Evolutionary conservation across 208 protist species (phyloP), one percentile per base, ranked within the genome.

Genomic region (Sergeia podlipaevii): DNA sequence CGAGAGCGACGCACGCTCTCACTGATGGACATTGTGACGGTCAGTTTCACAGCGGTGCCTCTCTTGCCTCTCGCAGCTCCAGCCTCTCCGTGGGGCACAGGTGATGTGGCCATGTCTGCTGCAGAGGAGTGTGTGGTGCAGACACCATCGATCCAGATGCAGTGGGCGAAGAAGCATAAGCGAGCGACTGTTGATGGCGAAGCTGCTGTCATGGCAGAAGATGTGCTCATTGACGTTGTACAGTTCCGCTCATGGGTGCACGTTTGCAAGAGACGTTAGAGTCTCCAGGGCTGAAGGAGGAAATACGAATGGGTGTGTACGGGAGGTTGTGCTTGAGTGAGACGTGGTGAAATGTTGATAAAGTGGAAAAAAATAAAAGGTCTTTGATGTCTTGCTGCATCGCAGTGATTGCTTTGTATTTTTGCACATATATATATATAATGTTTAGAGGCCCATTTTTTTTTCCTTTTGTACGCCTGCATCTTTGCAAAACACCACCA

Each of bases 31-130:
- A 73, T 84, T 24, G 59, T 65, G 20, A 77, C 65, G 17, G 44
- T 89, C 26, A 71, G 74, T 54, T 91, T 87, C 56, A 88, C 83
- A 8, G 83, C 82, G 2, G 73, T 94, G 8, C 82, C 86, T 29
- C 62, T 88, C 15, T 72, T 84, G 43, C 68, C 70, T 8, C 41
- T 52, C 1, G 18, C 52, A 39, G 30, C 18, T 17, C 7, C n/a
- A 8, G 37, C 37, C 18, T 49, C 51, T 29, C 56, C 46, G 18
- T 48, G 37, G 28, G 20, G 48, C 18, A 32, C 26, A 21, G 23
- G 29, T 18, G 18, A n/a, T 27, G 3, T 23, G 26, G 13, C 23
- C 39, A 28, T 20, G 41, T 11, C 18, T 13, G 24, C 32, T 36
- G 38, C 18, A 27, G 76, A 76, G 36, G 64, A 79, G 28, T 63